A percentile compares a stretch with the other conserved stretches of the same genome.
Evolutionary conservation across 768 basidiomycete genomes (phyloP).

Genomic region (Cystobasidium onofrii): DNA sequence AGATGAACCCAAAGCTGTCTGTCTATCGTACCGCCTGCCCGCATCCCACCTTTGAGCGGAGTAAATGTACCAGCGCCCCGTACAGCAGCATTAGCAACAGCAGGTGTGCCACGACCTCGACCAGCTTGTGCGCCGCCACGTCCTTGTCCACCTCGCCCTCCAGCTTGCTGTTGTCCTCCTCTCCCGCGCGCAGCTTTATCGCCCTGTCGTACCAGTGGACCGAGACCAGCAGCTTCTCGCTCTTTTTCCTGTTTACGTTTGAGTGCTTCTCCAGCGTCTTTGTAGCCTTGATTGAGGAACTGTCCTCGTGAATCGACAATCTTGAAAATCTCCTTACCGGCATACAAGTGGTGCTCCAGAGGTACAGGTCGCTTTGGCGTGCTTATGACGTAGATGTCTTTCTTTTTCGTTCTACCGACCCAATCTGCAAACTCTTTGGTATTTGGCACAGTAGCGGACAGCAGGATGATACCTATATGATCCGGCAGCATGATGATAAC

Average conservation of each 20-base stretch:
- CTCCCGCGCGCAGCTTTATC: constrained; percentile 51
- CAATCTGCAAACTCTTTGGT: constrained; percentile 97
- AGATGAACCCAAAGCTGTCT: constrained; percentile 91
- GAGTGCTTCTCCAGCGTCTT: constrained; percentile 77
- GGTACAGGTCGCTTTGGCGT: constrained; percentile 94
- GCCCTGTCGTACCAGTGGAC: constrained; percentile 54
- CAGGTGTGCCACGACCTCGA: constrained; percentile 17
- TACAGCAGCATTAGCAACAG: constrained; percentile 43
- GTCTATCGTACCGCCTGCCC: constrained; percentile 49
- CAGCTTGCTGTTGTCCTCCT: constrained; percentile 37
- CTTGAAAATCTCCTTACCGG: constrained; percentile 84
- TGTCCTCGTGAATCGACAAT: constrained; percentile 74
- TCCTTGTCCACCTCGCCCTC: constrained; percentile 19
- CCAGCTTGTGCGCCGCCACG: constrained; percentile 1
- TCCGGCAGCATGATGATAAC: constrained; percentile 99
- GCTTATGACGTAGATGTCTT: constrained; percentile 97
- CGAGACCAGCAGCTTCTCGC: constrained; percentile 84
- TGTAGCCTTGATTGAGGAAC: constrained; percentile 67
- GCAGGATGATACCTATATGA: constrained; percentile 91
- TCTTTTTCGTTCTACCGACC: constrained; percentile 99
- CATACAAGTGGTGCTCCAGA: constrained; percentile 91
- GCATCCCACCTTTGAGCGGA: neutral
- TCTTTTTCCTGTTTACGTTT: constrained; percentile 96
- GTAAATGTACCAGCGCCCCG: constrained; percentile 28
- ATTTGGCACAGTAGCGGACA: constrained; percentile 96